Evolutionary conservation across 768 basidiomycete genomes (phyloP).

Genomic region (Mycena capillaripes): DNA sequence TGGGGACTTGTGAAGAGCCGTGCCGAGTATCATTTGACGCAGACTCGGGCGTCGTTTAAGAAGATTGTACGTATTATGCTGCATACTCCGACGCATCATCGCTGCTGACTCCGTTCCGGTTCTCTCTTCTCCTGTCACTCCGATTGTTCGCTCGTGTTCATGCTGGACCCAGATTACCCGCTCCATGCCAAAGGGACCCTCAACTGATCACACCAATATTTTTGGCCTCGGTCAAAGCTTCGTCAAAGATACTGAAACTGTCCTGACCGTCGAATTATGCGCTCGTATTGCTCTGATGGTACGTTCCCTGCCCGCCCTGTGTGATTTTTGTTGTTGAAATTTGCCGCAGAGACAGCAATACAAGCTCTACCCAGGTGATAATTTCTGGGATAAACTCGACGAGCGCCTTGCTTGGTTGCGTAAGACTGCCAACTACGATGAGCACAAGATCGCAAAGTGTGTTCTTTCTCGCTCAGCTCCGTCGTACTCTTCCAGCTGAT

Average conservation of each 20-base stretch:
- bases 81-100: not conserved
- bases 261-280: not conserved
- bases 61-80: slow-evolving; percentile 9
- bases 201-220: not conserved
- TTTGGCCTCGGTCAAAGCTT: slow-evolving; percentile 9
- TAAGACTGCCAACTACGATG: not conserved
- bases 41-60: not conserved
- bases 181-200: not conserved
- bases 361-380: not conserved
- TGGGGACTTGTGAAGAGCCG: slow-evolving; percentile 2
- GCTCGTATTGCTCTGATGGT: slow-evolving; percentile 17
- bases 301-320: not conserved
- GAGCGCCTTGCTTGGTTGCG: not conserved
- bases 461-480: not conserved
- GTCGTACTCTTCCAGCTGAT: not conserved
- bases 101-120: not conserved
- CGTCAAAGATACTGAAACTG: slow-evolving; percentile 1
- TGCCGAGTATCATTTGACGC: slow-evolving; percentile 10
- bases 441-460: not conserved
- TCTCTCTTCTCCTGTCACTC: not conserved
- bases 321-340: not conserved
- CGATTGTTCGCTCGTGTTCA: not conserved
- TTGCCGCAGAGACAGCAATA: not conserved
- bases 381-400: slow-evolving; percentile 10
- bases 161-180: not conserved